Evolutionary conservation across 257 asterid species (phyloP), one percentile per base, ranked within the genome.

Genomic region (Eucommia ulmoides): DNA sequence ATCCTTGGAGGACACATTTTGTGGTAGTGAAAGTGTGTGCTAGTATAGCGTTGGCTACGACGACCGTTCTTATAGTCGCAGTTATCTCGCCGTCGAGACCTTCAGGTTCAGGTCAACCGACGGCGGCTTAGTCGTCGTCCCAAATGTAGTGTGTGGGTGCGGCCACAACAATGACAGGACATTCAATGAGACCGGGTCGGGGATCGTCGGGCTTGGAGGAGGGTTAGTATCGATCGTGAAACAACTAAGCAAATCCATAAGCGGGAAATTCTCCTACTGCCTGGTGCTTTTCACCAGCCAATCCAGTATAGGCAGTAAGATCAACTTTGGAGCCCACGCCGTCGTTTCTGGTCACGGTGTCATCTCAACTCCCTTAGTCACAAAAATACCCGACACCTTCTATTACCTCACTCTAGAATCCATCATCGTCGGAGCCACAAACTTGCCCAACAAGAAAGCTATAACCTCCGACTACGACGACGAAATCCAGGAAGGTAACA

Each of bases 191-290:
- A 3, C 12, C 11, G 48, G 41, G 8, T 22, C 69, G 17, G 69
- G 64, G 11, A 51, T 63, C 10, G 20, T 63, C 10, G 69, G 64
- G 2, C 46, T 56, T 8, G 69, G 69, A 19, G 53, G 50, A 2
- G 62, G 59, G 0, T 3, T 24, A 11, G 41, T 56, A 5, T 63
- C 69, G 5, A 20, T 63, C 2, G 17, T 63, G 6, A 41, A 20
- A 0, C 69, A 63, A 26, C 20, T 63, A 22, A 21, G 23, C 2
- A 20, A 21, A 21, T 14, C 29, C 19, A 23, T 56, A 10, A 24
- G 41, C 2, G 69, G 69, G 1, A 63, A 56, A 56, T 63, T 63
- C 41, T 45, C 64, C 17, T 63, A 63, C 17, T 63, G 64, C 20
- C 25, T 62, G 20, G 56, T 60, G 7, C 45, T 58, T 38, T n/a